Percentiles rank a stretch among this genome's conserved stretches.
These are phyloP conservation scores for Glarea lozoyensis DNA, from an alignment of 495 filamentous ascomycete genomes.

Conservation along the genomic window DNA sequence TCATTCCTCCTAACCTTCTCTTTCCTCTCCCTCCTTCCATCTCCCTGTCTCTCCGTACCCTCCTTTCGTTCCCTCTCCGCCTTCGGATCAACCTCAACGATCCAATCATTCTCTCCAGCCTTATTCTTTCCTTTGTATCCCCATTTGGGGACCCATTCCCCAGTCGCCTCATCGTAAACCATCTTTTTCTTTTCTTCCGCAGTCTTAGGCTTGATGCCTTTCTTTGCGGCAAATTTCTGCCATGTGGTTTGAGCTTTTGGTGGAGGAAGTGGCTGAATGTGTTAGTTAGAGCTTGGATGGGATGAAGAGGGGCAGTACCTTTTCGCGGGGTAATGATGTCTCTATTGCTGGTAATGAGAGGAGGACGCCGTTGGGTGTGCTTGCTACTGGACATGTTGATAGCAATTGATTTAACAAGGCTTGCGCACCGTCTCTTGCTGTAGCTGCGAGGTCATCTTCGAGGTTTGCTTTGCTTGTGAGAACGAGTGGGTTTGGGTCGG, in stretches of 20 bases:
- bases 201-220: slow-evolving; percentile 82
- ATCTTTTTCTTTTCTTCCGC: slow-evolving; percentile 55
- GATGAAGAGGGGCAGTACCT: slow-evolving; percentile 27
- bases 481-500: slow-evolving; percentile 70
- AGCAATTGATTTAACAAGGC: slow-evolving; percentile 83
- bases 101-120: slow-evolving; percentile 65
- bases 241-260: slow-evolving; percentile 81
- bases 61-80: slow-evolving; percentile 56
- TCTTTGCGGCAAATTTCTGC: slow-evolving; percentile 90
- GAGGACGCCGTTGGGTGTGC: slow-evolving; percentile 58
- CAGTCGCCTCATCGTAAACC: slow-evolving; percentile 73
- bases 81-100: slow-evolving; percentile 84
- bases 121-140: slow-evolving; percentile 92
- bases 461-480: slow-evolving; percentile 29
- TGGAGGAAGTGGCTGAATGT: slow-evolving; percentile 53
- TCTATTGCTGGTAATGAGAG: slow-evolving; percentile 61
- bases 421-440: slow-evolving; percentile 81
- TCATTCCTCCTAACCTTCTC: slow-evolving; percentile 61
- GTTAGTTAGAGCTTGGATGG: not conserved
- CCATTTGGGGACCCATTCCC: slow-evolving; percentile 88
- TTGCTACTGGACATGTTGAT: slow-evolving; percentile 66
- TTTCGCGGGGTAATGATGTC: slow-evolving; percentile 75
- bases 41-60: slow-evolving; percentile 47
- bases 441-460: slow-evolving; percentile 51
- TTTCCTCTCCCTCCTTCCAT: slow-evolving; percentile 53